phyloP scores from a whole-genome alignment of 129 eudicot species.

The Ambrosia artemisiifolia region DNA sequence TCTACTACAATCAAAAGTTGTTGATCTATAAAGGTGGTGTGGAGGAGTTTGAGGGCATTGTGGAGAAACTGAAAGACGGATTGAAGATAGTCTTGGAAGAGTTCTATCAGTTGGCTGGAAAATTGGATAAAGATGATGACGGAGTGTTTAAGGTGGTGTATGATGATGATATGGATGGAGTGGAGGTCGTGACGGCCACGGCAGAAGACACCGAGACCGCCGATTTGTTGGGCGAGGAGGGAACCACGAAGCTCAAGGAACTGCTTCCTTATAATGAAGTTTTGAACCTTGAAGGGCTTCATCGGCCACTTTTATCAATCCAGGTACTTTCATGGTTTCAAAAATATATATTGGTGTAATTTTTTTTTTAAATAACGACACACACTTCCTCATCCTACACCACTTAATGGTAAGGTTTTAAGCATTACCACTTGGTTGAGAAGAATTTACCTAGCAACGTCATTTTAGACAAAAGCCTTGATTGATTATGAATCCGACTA shows the following conservation, averaged over 20 bases:
- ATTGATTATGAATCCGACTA: no score
- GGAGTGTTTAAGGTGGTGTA: constrained; percentile 92
- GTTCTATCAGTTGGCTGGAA: constrained; percentile 85
- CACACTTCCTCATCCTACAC: no score
- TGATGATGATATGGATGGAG: constrained; percentile 83
- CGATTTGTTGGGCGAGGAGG: constrained; percentile 64
- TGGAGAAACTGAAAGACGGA: constrained; percentile 72
- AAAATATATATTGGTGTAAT: no score
- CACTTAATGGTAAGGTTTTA: no score
- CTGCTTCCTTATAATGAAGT: constrained; percentile 68
- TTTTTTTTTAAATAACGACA: no score
- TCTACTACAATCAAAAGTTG: constrained; percentile 85
- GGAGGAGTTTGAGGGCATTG: constrained; percentile 42
- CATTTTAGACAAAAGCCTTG: no score
- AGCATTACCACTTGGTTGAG: no score
- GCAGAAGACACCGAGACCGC: constrained; percentile 45
- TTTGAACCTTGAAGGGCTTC: constrained; percentile 84
- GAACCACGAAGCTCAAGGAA: constrained; percentile 59
- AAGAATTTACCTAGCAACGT: no score
- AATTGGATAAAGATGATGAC: constrained; percentile 77
- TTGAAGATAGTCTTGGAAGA: constrained; percentile 68
- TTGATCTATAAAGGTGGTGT: constrained; percentile 55
- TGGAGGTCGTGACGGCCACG: constrained; percentile 66
- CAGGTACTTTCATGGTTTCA: constrained; percentile 45
- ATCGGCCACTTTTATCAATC: constrained; percentile 67